These are phyloP conservation scores for sorghum (Sorghum bicolor) DNA, from an alignment of 176 grass and related monocot genomes.

Conservation along the genomic window DNA sequence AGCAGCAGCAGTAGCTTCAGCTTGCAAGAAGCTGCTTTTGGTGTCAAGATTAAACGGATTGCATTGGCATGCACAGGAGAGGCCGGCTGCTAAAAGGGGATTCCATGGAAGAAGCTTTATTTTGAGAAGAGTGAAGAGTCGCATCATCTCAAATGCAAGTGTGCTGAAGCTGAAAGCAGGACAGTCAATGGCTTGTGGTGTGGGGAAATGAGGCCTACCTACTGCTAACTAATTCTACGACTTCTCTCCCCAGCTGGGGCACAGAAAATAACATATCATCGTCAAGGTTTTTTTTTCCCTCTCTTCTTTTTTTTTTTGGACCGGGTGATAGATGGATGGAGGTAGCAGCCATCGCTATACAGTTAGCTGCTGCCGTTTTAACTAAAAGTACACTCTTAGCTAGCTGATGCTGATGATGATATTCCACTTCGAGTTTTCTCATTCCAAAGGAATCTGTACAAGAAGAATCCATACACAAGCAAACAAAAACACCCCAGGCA, in stretches of 20 bases:
- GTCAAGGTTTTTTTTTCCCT: not conserved
- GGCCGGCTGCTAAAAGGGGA: slow-evolving; percentile 12
- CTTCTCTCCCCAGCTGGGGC: slow-evolving; percentile 39
- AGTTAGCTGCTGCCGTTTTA: slow-evolving; percentile 33
- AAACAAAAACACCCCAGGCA: slow-evolving; percentile 20
- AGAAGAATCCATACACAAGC: slow-evolving; percentile 11
- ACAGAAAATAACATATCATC: not conserved
- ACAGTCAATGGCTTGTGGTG: slow-evolving; percentile 57
- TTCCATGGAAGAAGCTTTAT: not conserved
- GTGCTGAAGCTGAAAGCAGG: not conserved
- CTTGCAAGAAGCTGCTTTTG: not conserved
- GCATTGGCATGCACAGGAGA: not conserved
- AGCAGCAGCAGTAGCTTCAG: not conserved
- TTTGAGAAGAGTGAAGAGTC: not conserved
- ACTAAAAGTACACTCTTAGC: slow-evolving; percentile 44
- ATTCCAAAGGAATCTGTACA: slow-evolving; percentile 24
- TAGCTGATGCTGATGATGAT: slow-evolving; percentile 33
- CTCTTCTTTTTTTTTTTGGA: not conserved
- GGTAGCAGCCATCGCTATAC: not conserved
- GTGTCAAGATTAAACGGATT: not conserved
- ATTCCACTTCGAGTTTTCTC: not conserved
- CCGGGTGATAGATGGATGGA: not conserved
- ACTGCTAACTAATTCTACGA: slow-evolving; percentile 71
- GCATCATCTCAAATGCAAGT: not conserved
- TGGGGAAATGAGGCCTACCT: slow-evolving; percentile 54